Conservation (phyloP, 2,329 filamentous ascomycete genomes). For the Cucurbitaria berberidis region DNA sequence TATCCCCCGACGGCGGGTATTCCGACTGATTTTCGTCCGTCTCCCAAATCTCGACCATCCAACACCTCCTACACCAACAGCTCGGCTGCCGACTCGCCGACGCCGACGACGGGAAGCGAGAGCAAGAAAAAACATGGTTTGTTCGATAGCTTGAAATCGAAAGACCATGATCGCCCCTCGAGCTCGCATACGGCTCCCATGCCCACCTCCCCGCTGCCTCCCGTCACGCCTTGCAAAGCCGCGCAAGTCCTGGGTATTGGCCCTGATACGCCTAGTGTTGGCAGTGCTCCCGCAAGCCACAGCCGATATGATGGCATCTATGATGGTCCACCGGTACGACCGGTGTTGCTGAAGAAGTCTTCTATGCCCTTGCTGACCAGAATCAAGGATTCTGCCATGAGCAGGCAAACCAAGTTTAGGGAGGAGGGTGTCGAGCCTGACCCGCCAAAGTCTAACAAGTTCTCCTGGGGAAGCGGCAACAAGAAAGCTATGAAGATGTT, state of each 20-base stretch:
- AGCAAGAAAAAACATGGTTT: conserved; percentile 26
- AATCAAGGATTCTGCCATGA: conserved; percentile 4
- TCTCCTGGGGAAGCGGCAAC: conserved; percentile 8
- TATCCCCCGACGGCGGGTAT: conserved; percentile 4
- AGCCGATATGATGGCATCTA: conserved; percentile 3
- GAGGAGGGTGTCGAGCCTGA: conserved; percentile 18
- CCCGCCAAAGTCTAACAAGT: conserved; percentile 8
- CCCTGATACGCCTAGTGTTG: not conserved
- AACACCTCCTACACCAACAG: not conserved
- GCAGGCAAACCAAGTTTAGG: conserved; percentile 8
- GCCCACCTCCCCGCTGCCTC: conserved; percentile 21
- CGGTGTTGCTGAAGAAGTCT: conserved; percentile 3
- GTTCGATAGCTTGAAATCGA: conserved; percentile 19
- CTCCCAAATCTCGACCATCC: not conserved
- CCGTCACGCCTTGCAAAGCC: conserved; percentile 29
- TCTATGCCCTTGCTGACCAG: conserved; percentile 5
- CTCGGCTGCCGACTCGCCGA: conserved; percentile 2
- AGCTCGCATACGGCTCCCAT: conserved; percentile 7
- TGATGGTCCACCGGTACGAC: conserved; percentile 10
- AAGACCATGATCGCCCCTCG: conserved; percentile 11
- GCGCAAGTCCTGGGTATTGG: conserved; percentile 28
- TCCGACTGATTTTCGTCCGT: conserved; percentile 1
- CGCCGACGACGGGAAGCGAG: conserved; percentile 7
- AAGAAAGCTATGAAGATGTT: conserved; percentile 23
- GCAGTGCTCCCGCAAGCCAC: not conserved